Evolutionary conservation across 1,284 basidiomycete genomes (phyloP).

Genomic region (Marasmius sp.): DNA sequence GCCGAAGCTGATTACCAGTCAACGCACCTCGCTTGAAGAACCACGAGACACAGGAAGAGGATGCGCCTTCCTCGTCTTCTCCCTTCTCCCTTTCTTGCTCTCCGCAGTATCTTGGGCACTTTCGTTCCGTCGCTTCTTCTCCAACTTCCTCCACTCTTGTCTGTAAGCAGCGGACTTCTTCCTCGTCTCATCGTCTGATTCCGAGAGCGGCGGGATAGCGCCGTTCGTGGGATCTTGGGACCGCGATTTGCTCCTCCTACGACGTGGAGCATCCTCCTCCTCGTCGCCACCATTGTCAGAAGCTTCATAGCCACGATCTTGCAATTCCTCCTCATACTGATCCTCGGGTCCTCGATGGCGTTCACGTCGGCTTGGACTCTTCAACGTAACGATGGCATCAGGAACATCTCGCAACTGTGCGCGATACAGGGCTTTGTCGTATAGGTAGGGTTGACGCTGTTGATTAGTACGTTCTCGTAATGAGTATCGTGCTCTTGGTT

Average conservation of each 20-base stretch:
- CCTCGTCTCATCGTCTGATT: not conserved
- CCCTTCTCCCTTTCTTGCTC: not conserved
- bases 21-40: not conserved
- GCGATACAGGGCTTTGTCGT: not conserved
- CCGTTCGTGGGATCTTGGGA: not conserved
- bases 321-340: slow-evolving; percentile 13
- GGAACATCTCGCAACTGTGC: not conserved
- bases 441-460: not conserved
- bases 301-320: slow-evolving; percentile 25
- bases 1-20: too few relatives aligned
- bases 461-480: not conserved
- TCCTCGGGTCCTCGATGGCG: not conserved
- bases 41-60: not conserved
- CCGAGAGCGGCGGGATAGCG: not conserved
- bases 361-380: not conserved
- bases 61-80: not conserved
- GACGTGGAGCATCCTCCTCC: slow-evolving; percentile 17
- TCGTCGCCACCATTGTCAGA: slow-evolving; percentile 33
- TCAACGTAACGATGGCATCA: not conserved
- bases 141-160: not conserved
- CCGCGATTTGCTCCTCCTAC: not conserved
- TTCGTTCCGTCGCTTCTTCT: not conserved
- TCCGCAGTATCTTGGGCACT: not conserved
- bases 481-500: not conserved
- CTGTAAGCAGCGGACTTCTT: not conserved